Evolutionary conservation across 129 eudicot species (phyloP), one percentile per base, ranked within the genome.

Genomic region (Rutidosis leptorrhynchoides): DNA sequence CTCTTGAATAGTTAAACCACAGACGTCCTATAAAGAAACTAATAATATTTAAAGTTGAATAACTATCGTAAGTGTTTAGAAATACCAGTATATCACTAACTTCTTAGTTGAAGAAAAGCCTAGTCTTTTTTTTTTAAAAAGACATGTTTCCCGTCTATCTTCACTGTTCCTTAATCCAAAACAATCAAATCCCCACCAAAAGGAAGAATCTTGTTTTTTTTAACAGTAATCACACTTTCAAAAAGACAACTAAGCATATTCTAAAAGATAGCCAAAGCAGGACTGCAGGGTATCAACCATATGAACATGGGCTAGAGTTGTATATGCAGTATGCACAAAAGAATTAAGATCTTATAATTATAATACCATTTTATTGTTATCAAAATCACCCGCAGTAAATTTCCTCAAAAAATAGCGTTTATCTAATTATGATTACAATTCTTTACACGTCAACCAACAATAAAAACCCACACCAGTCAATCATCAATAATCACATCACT

Each of bases 1-100:
- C 16, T 57, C 58, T n/a, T 71, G 22, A 7, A 27, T 7, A 5
- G 14, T 15, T 71, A 60, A 15, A 71, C 68, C 62, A 16, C 5
- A 60, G 0, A 46, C 30, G 16, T 46, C 60, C 68, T 27, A 60
- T 0, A 46, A 27, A 21, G 15, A 3, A 53, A 28, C 11, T 24
- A 20, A 10, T 16, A 7, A 21, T 30, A 28, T 61, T 30, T 28
- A 32, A 48, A 48, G n/a, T 48, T 30, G 19, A 37, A 16, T 5
- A 54, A 68, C 21, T 35, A 16, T 33, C 22, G 4, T 53, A 22
- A 23, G 22, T 28, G 6, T 7, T 19, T 52, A 51, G 49, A 49
- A 27, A 43, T 16, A 27, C 28, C 40, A 27, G 27, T 42, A 43
- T 24, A 15, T 22, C 11, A 33, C 26, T 24, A 53, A 2, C 1